phyloP scores from a whole-genome alignment of 345 rosid species.

The Camelina laxa region DNA sequence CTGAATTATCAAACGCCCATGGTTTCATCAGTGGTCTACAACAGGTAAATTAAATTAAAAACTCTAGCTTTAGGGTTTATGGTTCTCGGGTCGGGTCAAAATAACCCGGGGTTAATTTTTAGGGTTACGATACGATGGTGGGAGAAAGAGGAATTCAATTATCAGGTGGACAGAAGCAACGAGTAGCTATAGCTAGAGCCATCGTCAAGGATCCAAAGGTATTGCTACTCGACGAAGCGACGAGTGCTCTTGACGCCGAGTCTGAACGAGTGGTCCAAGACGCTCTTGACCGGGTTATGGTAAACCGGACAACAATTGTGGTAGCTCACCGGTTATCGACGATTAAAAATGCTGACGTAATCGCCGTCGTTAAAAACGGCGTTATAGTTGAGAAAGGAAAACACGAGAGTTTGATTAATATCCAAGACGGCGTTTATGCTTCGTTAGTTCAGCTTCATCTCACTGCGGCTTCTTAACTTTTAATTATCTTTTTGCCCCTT shows the following conservation, averaged over 20 bases:
- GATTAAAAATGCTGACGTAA: conserved; percentile 62
- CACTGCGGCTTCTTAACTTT: conserved; percentile 39
- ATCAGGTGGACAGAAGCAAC: conserved; percentile 79
- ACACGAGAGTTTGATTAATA: conserved; percentile 58
- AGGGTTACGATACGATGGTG: conserved; percentile 73
- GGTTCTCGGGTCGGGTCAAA: conserved; percentile 50
- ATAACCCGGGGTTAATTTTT: background rate
- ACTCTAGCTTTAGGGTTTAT: conserved; percentile 27
- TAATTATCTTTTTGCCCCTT: background rate
- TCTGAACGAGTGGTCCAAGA: conserved; percentile 77
- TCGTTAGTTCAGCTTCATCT: conserved; percentile 65
- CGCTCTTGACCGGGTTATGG: conserved; percentile 64
- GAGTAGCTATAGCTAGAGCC: conserved; percentile 84
- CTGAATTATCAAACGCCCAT: conserved; percentile 82
- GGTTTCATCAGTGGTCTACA: conserved; percentile 75
- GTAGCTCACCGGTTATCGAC: conserved; percentile 76
- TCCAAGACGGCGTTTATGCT: conserved; percentile 60
- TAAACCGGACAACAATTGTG: conserved; percentile 62
- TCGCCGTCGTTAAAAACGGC: conserved; percentile 67
- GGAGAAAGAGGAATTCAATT: conserved; percentile 78
- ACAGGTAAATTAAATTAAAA: conserved; percentile 51
- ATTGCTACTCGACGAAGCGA: conserved; percentile 73
- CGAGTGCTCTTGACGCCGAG: conserved; percentile 79
- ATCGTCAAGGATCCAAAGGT: conserved; percentile 69
- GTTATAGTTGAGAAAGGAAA: conserved; percentile 67